Percentiles rank a stretch among this genome's conserved stretches.
phyloP scores from a whole-genome alignment of 2,329 filamentous ascomycete species.

The Cladobotryum protrusum region DNA sequence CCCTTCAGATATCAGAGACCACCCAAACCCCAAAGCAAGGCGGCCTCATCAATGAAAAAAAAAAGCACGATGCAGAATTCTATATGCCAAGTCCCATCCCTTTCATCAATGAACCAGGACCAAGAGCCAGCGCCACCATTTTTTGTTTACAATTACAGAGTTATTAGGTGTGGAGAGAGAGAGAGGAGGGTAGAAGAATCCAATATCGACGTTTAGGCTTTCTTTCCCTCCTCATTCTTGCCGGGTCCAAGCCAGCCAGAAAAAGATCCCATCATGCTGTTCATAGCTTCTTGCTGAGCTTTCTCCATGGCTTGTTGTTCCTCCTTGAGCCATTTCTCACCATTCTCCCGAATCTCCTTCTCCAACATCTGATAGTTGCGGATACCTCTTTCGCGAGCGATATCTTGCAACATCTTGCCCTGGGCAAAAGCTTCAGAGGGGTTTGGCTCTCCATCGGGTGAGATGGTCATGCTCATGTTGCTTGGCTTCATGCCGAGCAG shows the following conservation, averaged over 20 bases:
- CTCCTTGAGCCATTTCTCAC: slow-evolving; percentile 92
- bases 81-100: slow-evolving; percentile 10
- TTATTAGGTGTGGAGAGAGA: slow-evolving; percentile 10
- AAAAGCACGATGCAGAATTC: slow-evolving; percentile 5
- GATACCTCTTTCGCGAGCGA: slow-evolving; percentile 85
- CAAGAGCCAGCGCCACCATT: slow-evolving; percentile 3
- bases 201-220: slow-evolving; percentile 4
- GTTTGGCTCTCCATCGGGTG: slow-evolving; percentile 60
- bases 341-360: slow-evolving; percentile 85
- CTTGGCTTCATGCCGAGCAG: slow-evolving; percentile 72
- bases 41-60: too few relatives aligned
- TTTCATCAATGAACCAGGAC: not conserved
- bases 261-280: slow-evolving; percentile 80
- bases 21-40: not conserved
- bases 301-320: slow-evolving; percentile 85
- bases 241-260: slow-evolving; percentile 23
- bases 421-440: slow-evolving; percentile 73
- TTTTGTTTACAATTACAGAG: slow-evolving; percentile 9
- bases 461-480: slow-evolving; percentile 55
- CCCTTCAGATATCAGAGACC: slow-evolving; percentile 1
- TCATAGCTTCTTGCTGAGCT: slow-evolving; percentile 83
- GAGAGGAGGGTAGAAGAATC: not conserved
- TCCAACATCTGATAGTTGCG: slow-evolving; percentile 86
- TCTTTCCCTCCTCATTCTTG: slow-evolving; percentile 3
- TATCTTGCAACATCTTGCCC: slow-evolving; percentile 95